Evolutionary conservation across 768 basidiomycete species (phyloP).

Genomic region (Trichaptum fuscoviolaceum): DNA sequence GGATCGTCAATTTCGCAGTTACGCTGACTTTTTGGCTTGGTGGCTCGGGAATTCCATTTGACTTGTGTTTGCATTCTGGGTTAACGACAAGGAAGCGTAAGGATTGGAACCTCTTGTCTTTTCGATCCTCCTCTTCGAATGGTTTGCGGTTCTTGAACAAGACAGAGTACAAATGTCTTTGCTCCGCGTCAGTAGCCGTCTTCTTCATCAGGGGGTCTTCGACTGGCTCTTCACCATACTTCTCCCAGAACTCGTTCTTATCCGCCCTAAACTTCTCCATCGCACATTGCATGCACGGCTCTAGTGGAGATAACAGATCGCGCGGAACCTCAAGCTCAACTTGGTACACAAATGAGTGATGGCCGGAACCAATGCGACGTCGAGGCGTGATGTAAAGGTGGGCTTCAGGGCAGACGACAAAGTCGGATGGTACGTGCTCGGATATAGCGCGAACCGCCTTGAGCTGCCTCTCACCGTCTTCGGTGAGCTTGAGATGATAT

Average conservation of each 20-base stretch:
- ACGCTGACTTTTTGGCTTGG: slow-evolving; percentile 20
- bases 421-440: slow-evolving; percentile 10
- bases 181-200: background rate
- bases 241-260: background rate
- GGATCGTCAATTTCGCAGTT: slow-evolving; percentile 22
- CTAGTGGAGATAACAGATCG: slow-evolving; percentile 27
- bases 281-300: slow-evolving; percentile 36
- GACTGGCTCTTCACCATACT: background rate
- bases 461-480: slow-evolving; percentile 4
- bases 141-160: background rate
- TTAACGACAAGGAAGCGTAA: slow-evolving; percentile 16
- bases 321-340: slow-evolving; percentile 51
- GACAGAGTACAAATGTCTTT: background rate
- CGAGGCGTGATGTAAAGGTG: slow-evolving; percentile 44
- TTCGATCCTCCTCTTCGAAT: background rate
- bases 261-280: slow-evolving; percentile 21
- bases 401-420: slow-evolving; percentile 26
- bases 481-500: slow-evolving; percentile 24
- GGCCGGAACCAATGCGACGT: slow-evolving; percentile 34
- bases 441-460: slow-evolving; percentile 7
- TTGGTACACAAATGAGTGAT: slow-evolving; percentile 49
- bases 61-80: slow-evolving; percentile 27
- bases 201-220: background rate
- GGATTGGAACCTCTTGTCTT: background rate
- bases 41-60: slow-evolving; percentile 6